Percentiles rank a stretch among this genome's conserved stretches.
These are phyloP conservation scores for Graphilbum sp. DNA, from an alignment of 2,329 filamentous ascomycete species.

Conservation along the genomic window DNA sequence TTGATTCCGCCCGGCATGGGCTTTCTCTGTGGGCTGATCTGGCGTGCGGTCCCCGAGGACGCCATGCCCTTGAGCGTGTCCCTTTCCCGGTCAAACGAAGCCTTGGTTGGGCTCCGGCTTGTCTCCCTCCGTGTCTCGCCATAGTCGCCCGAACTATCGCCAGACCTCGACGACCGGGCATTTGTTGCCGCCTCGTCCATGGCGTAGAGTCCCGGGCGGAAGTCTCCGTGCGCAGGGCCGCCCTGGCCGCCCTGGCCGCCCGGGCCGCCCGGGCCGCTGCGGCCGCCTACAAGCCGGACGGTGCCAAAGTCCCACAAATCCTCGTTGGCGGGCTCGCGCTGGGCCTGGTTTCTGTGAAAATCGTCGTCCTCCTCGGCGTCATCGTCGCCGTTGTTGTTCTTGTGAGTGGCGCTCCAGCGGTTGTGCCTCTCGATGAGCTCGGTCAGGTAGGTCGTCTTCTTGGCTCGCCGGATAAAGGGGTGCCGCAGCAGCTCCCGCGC, in stretches of 20 bases:
- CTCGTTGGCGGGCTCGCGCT: constrained; percentile 40
- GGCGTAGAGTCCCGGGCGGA: constrained; percentile 43
- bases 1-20: constrained; percentile 23
- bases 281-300: constrained; percentile 61
- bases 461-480: constrained; percentile 77
- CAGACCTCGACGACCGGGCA: constrained; percentile 41
- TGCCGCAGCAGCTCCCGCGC: constrained; percentile 79
- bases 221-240: constrained; percentile 4
- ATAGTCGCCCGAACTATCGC: constrained; percentile 36
- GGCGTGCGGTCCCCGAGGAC: constrained; percentile 27
- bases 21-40: constrained; percentile 44
- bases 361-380: constrained; percentile 42
- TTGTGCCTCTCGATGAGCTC: constrained; percentile 86
- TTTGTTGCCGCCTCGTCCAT: constrained; percentile 76
- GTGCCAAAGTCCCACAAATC: constrained; percentile 99
- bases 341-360: constrained; percentile 21
- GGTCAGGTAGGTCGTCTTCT: constrained; percentile 91
- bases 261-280: constrained; percentile 11
- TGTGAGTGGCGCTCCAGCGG: constrained; percentile 71
- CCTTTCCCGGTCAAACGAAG: constrained; percentile 25
- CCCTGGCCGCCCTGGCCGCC: constrained; percentile 31
- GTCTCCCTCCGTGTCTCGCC: constrained; percentile 32
- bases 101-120: constrained; percentile 23
- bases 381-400: constrained; percentile 29
- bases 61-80: constrained; percentile 39